Percentiles rank a stretch among this genome's conserved stretches.
These are phyloP conservation scores for Podospora pseudopauciseta DNA, from an alignment of 495 filamentous ascomycete genomes.

Conservation along the genomic window DNA sequence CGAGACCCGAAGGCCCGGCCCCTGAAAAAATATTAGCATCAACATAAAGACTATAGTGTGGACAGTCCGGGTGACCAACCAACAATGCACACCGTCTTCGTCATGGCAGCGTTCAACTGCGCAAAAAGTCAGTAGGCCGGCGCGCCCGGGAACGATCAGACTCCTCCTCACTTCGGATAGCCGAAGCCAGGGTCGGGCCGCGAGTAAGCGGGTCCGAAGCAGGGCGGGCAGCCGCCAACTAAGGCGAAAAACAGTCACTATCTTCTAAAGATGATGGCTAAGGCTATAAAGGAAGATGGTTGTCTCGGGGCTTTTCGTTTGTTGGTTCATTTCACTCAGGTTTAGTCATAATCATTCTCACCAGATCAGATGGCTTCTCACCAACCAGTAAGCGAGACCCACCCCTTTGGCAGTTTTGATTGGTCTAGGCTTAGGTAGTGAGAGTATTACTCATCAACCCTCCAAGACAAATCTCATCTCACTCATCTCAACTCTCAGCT, in stretches of 20 bases:
- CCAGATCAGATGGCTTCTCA: neutral
- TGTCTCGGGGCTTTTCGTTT: neutral
- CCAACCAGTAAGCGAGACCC: neutral
- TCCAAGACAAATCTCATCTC: too few species aligned
- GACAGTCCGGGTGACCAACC: constrained; percentile 43
- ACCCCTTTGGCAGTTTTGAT: too few species aligned
- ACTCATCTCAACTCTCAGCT: too few species aligned
- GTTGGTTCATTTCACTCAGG: neutral
- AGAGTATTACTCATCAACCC: too few species aligned
- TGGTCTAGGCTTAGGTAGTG: too few species aligned
- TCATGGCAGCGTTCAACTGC: constrained; percentile 16
- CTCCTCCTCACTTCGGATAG: neutral
- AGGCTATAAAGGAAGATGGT: neutral
- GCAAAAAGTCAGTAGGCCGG: neutral
- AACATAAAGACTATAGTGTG: neutral
- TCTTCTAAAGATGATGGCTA: neutral
- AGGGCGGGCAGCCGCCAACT: constrained; percentile 5
- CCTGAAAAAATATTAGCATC: constrained; percentile 41
- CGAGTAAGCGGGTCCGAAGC: constrained; percentile 12
- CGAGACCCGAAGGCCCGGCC: constrained; percentile 77
- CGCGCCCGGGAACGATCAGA: neutral
- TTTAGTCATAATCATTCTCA: too few species aligned
- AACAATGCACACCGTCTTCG: constrained; percentile 65
- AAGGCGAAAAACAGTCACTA: neutral
- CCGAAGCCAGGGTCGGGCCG: neutral